A percentile compares a stretch with the other conserved stretches of the same genome.
These are phyloP conservation scores for Biancaea sappan DNA, from an alignment of 306 rosid species.

Conservation along the genomic window DNA sequence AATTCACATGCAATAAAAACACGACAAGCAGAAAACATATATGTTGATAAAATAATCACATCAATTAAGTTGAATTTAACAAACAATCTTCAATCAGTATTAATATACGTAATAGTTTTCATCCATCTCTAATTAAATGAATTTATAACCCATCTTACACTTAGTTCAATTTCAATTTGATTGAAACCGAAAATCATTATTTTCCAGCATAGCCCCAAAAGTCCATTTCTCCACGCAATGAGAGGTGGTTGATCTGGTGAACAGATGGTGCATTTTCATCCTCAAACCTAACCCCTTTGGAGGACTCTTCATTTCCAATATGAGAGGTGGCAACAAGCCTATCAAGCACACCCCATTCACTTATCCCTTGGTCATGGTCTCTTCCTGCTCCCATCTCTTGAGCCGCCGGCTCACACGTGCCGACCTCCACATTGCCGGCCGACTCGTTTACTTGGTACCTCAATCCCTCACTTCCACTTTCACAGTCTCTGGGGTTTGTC, in stretches of 20 bases:
- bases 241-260: constrained; percentile 60
- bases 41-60: not conserved
- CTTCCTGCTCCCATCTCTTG: constrained; percentile 44
- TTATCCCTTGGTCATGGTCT: constrained; percentile 46
- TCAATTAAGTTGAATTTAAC: constrained; percentile 25
- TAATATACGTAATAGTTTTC: constrained; percentile 8
- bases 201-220: constrained; percentile 88
- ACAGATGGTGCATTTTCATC: constrained; percentile 47
- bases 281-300: constrained; percentile 59
- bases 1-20: not conserved
- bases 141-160: constrained; percentile 4
- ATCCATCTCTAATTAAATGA: constrained; percentile 5
- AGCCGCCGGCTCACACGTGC: constrained; percentile 43
- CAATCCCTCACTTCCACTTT: constrained; percentile 62
- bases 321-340: constrained; percentile 71
- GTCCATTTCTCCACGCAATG: constrained; percentile 85
- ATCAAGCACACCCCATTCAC: constrained; percentile 80
- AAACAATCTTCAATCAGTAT: constrained; percentile 28
- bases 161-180: not conserved
- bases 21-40: constrained; percentile 24
- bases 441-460: constrained; percentile 64
- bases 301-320: constrained; percentile 63
- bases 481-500: constrained; percentile 69
- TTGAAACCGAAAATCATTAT: constrained; percentile 24
- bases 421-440: constrained; percentile 47